Evolutionary conservation across 1,284 basidiomycete genomes (phyloP).

Genomic region (Volvariella volvacea): DNA sequence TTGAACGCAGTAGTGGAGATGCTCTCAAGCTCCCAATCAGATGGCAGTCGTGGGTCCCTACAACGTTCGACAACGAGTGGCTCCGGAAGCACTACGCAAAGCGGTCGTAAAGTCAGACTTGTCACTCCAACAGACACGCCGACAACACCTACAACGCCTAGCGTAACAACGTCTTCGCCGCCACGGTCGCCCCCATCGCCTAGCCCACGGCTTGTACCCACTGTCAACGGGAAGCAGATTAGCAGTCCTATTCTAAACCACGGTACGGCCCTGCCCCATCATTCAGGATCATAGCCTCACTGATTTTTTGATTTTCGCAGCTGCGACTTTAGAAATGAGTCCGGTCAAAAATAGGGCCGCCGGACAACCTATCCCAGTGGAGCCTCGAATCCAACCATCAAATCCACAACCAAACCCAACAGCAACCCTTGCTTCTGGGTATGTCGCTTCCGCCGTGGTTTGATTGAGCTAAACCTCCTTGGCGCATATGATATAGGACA

Average conservation of each 20-base stretch:
- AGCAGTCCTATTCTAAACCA: constrained; percentile 59
- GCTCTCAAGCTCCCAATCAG: constrained; percentile 40
- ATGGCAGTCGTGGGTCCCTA: constrained; percentile 27
- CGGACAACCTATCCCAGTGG: constrained; percentile 65
- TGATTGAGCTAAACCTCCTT: neutral
- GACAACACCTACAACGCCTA: constrained; percentile 16
- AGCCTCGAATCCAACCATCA: constrained; percentile 25
- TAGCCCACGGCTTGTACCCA: constrained; percentile 24
- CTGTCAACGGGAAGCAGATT: constrained; percentile 55
- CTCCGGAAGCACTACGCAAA: neutral
- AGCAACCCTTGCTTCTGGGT: constrained; percentile 60
- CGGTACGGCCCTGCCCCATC: constrained; percentile 31
- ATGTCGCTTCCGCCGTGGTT: constrained; percentile 17
- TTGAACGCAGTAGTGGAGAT: constrained; percentile 51
- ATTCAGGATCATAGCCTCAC: constrained; percentile 5
- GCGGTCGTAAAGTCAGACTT: neutral
- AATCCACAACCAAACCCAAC: constrained; percentile 22
- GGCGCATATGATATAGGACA: constrained; percentile 29
- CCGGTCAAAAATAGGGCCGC: constrained; percentile 59
- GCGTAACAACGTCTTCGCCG: constrained; percentile 32
- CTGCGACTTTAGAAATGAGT: constrained; percentile 66
- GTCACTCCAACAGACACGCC: constrained; percentile 11
- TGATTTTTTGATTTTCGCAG: constrained; percentile 27
- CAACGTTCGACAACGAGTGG: constrained; percentile 7
- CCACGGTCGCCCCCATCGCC: constrained; percentile 32